Conservation (phyloP, 768 basidiomycete genomes). For the Lactarius sp. region DNA sequence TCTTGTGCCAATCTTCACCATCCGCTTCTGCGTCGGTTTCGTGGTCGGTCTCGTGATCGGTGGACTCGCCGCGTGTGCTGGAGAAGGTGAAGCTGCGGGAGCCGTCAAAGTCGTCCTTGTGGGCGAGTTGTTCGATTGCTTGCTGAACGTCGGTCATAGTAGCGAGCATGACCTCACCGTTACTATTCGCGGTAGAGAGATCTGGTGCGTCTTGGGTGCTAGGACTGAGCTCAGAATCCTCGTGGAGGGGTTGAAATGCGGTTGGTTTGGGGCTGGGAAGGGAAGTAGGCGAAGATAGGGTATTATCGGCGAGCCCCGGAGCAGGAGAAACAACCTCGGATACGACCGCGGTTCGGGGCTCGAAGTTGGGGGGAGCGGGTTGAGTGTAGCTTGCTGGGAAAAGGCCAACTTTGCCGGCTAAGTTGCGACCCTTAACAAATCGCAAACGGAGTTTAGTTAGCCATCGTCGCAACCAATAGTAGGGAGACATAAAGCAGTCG, state of each 20-base stretch:
- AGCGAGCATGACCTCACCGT: constrained; percentile 70
- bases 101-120: constrained; percentile 48
- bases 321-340: constrained; percentile 6
- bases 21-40: constrained; percentile 48
- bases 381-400: constrained; percentile 87
- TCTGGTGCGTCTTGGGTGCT: neutral
- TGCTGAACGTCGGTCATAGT: constrained; percentile 89
- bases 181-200: neutral
- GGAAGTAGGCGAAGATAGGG: neutral
- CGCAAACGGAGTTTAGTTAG: constrained; percentile 11
- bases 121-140: constrained; percentile 82
- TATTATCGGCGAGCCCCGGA: neutral
- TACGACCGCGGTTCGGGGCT: constrained; percentile 11
- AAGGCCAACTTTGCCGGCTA: constrained; percentile 75
- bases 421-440: constrained; percentile 64
- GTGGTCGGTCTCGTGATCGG: constrained; percentile 44
- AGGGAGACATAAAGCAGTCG: constrained; percentile 11
- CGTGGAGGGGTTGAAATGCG: constrained; percentile 42
- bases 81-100: constrained; percentile 73
- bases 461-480: constrained; percentile 23
- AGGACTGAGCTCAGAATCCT: constrained; percentile 33
- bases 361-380: constrained; percentile 27
- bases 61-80: constrained; percentile 50
- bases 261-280: constrained; percentile 4
- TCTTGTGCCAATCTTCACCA: constrained; percentile 61